Evolutionary conservation across 768 basidiomycete species (phyloP).

Genomic region (Phanerodontia chrysosporium): DNA sequence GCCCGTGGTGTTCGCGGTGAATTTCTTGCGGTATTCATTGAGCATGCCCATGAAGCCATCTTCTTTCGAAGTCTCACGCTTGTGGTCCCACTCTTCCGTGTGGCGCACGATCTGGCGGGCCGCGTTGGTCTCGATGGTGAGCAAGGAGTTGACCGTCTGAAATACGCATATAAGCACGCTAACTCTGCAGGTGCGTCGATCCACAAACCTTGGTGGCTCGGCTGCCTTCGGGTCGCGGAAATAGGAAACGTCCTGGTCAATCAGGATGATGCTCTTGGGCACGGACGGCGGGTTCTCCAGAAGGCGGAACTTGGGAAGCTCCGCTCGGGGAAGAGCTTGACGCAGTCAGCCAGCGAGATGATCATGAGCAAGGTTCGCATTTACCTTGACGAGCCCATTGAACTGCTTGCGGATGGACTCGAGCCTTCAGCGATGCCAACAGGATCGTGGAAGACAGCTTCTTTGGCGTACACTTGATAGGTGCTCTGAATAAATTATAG

Average conservation of each 20-base stretch:
- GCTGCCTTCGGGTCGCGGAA: conserved; percentile 33
- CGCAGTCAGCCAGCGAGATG: background rate
- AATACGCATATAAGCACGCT: background rate
- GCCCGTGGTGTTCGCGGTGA: conserved; percentile 34
- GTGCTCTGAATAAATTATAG: conserved; percentile 31
- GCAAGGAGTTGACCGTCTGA: conserved; percentile 37
- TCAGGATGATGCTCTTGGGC: conserved; percentile 35
- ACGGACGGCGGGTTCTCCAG: conserved; percentile 36
- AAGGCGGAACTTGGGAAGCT: conserved; percentile 38
- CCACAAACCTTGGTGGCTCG: conserved; percentile 36
- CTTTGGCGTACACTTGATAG: conserved; percentile 37
- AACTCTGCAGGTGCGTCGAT: background rate
- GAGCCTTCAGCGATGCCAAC: conserved; percentile 40
- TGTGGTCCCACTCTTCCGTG: conserved; percentile 44
- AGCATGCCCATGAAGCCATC: conserved; percentile 42
- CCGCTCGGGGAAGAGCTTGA: conserved; percentile 40
- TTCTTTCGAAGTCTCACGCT: conserved; percentile 29
- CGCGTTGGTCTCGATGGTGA: conserved; percentile 37
- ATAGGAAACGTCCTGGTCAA: conserved; percentile 46
- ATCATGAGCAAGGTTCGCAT: background rate
- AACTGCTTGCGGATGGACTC: conserved; percentile 41
- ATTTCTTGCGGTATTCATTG: conserved; percentile 42
- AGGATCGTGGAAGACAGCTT: conserved; percentile 44
- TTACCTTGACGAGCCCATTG: conserved; percentile 39
- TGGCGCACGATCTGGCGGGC: conserved; percentile 34